Conservation (phyloP, 2,329 filamentous ascomycete species). For the Diaporthe sp. region DNA sequence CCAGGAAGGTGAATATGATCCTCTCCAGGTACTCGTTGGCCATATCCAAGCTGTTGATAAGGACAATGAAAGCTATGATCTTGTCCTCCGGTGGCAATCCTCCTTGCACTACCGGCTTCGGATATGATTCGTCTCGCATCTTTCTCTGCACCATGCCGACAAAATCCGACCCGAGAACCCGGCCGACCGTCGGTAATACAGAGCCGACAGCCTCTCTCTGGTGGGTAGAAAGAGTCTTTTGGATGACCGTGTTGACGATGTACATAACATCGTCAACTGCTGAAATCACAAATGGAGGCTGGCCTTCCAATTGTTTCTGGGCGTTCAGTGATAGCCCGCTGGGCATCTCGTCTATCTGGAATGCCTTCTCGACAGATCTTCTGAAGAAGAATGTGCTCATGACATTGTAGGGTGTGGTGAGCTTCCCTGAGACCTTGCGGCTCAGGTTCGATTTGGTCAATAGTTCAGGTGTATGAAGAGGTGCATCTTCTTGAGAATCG, state of each 20-base stretch:
- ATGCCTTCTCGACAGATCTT: conserved; percentile 95
- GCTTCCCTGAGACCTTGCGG: conserved; percentile 81
- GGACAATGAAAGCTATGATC: conserved; percentile 89
- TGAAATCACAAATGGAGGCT: conserved; percentile 91
- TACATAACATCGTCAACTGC: conserved; percentile 99
- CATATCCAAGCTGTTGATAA: conserved; percentile 96
- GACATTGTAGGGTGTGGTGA: conserved; percentile 86
- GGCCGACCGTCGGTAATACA: conserved; percentile 82
- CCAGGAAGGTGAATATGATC: conserved; percentile 81
- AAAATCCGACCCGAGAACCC: conserved; percentile 90
- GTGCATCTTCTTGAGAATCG: conserved; percentile 64
- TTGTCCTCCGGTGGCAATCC: conserved; percentile 89
- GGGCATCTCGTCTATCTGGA: conserved; percentile 94
- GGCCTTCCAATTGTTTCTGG: conserved; percentile 78
- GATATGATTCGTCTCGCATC: conserved; percentile 97
- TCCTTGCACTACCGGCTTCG: conserved; percentile 82
- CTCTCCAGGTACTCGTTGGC: conserved; percentile 91
- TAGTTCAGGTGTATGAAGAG: conserved; percentile 79
- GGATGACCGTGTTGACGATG: conserved; percentile 92
- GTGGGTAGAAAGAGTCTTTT: conserved; percentile 87
- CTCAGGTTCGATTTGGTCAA: conserved; percentile 83
- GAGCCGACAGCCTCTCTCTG: conserved; percentile 83
- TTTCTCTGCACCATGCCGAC: conserved; percentile 97
- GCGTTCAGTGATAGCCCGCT: conserved; percentile 82
- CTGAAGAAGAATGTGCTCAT: conserved; percentile 98